Evolutionary conservation across 2,329 filamentous ascomycete genomes (phyloP).

Genomic region (Pseudocercospora cruenta): DNA sequence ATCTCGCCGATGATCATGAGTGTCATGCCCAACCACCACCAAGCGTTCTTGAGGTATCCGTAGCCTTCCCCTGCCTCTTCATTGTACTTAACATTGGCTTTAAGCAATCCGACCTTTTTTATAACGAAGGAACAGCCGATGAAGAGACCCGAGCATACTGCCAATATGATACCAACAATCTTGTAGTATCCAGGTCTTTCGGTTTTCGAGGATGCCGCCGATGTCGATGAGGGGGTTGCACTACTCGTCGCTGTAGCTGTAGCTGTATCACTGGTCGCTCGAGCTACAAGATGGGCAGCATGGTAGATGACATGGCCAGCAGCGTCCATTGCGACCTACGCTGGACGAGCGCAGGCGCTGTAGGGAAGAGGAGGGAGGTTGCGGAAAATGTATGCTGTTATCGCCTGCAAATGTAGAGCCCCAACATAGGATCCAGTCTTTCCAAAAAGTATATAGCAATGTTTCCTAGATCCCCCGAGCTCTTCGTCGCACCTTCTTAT

Average conservation of each 20-base stretch:
- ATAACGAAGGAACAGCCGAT: constrained; percentile 95
- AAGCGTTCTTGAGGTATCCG: constrained; percentile 91
- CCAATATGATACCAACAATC: constrained; percentile 80
- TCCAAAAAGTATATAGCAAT: background rate
- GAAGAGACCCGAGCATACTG: constrained; percentile 84
- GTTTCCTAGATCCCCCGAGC: background rate
- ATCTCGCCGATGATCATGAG: constrained; percentile 97
- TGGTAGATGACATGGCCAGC: constrained; percentile 44
- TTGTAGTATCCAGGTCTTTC: constrained; percentile 70
- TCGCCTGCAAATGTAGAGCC: constrained; percentile 4
- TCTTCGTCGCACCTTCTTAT: background rate
- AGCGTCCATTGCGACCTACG: constrained; percentile 47
- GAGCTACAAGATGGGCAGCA: constrained; percentile 48
- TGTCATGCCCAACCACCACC: constrained; percentile 95
- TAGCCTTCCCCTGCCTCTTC: constrained; percentile 96
- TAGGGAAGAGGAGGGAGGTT: constrained; percentile 4
- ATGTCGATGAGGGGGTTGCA: constrained; percentile 28
- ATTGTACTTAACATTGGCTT: constrained; percentile 93
- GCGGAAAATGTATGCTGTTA: constrained; percentile 4
- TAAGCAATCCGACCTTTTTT: constrained; percentile 89
- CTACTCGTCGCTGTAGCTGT: constrained; percentile 26
- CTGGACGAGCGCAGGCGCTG: constrained; percentile 6
- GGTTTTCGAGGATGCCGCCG: constrained; percentile 23
- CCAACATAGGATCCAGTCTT: constrained; percentile 1
- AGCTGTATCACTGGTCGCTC: constrained; percentile 42